Base-by-base conservation (phyloP, 306 rosid species). In the Cucurbita argyrosperma region DNA sequence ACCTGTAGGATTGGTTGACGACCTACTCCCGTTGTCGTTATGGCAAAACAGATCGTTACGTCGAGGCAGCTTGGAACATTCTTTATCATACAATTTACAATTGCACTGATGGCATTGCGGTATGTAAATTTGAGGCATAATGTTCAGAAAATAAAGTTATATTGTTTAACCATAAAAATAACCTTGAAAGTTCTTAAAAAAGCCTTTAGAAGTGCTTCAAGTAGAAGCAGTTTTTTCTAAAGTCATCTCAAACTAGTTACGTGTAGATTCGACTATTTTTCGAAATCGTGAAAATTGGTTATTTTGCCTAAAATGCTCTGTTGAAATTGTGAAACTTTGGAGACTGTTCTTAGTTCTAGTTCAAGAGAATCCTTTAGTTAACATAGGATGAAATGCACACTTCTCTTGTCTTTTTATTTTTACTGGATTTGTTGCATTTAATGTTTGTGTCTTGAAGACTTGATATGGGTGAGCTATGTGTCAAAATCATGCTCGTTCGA, bases 41-140 rank as follows among this genome's bases (percentile, higher is more conserved):
- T 64, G 98, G 96, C 77, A 89, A 86, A 84, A 83, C 84, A 80
- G 63, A 79, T 80, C 89, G 77, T 66, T 81, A 89, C 81, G 80
- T 86, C 71, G 94, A 93, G 64, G 86, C 89, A 61, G 94, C 98
- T 69, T 93, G 97, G 98, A 86, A 86, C 75, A 86, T 90, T 77
- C 98, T 93, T 81, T 89, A 90, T 86, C 96, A 67, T 76, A 90
- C 97, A 72, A 74, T 93, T 72, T 93, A 93, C 83, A 93, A 90
- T 69, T 93, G 97, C 67, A 87, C 90, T 4, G 98, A 90, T 18
- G 92, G 90, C 69, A 87, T 93, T 69, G 97, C 94, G 58, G 98
- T 93, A 86, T 19, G 91, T 92, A 9, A 42, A 59, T 18, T 57
- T 43, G 23, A 63, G 21, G 26, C 16, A 23, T 47, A 16, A 23